Percentiles rank a stretch among this genome's conserved stretches.
These are phyloP conservation scores for Cudoniella acicularis DNA, from an alignment of 495 filamentous ascomycete genomes.

Conservation along the genomic window DNA sequence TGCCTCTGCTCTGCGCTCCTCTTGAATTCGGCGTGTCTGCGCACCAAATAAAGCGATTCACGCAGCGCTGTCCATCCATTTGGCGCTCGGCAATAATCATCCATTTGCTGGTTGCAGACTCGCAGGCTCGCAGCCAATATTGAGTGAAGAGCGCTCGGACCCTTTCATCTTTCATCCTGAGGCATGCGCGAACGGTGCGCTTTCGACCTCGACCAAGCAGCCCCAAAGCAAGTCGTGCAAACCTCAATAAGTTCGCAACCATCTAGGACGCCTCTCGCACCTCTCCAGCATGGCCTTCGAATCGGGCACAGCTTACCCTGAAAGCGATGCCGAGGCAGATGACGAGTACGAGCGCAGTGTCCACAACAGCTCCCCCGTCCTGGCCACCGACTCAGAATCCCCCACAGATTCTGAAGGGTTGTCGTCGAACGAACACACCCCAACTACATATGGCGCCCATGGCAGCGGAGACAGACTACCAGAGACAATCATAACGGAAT, in stretches of 20 bases:
- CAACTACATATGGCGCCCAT: slow-evolving; percentile 73
- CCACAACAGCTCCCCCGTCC: slow-evolving; percentile 64
- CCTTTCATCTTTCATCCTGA: background rate
- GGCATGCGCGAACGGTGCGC: background rate
- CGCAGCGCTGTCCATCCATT: too few relatives aligned
- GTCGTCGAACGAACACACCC: slow-evolving; percentile 79
- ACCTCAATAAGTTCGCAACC: background rate
- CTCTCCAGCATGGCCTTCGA: slow-evolving; percentile 48
- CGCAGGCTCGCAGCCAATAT: background rate
- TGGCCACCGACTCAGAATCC: slow-evolving; percentile 76
- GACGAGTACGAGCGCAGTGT: slow-evolving; percentile 89
- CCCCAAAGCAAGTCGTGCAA: background rate
- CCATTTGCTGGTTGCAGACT: background rate
- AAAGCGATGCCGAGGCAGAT: slow-evolving; percentile 73
- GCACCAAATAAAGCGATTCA: too few relatives aligned
- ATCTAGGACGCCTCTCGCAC: background rate
- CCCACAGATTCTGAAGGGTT: slow-evolving; percentile 74
- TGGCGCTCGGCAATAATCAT: background rate
- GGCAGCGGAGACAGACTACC: slow-evolving; percentile 66
- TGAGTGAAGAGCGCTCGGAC: background rate
- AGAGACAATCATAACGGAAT: slow-evolving; percentile 78
- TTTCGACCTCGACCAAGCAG: background rate
- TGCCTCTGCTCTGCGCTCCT: too few relatives aligned
- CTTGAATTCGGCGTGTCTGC: too few relatives aligned
- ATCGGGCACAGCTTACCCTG: slow-evolving; percentile 63